Evolutionary conservation across 257 asterid species (phyloP).

Genomic region (Solanum okadae): DNA sequence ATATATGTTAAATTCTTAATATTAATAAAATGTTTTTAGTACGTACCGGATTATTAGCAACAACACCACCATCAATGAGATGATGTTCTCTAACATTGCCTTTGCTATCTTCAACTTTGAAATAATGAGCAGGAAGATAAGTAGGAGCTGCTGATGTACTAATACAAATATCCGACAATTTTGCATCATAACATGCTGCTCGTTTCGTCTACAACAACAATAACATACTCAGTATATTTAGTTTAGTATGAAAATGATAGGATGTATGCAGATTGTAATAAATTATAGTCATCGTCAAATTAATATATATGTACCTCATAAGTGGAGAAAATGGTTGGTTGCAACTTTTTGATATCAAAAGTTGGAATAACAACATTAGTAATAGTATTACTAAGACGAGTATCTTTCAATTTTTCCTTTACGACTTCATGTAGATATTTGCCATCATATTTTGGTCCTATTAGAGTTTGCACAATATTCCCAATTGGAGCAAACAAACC

Average conservation of each 20-base stretch:
- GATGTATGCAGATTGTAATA: too few species aligned
- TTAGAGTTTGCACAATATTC: background rate
- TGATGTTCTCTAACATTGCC: conserved; percentile 24
- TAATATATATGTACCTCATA: background rate
- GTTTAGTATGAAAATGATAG: too few species aligned
- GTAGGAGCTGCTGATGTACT: conserved; percentile 64
- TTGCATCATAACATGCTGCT: conserved; percentile 16
- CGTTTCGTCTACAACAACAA: conserved; percentile 8
- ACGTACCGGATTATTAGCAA: conserved; percentile 58
- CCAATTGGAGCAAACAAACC: conserved; percentile 10
- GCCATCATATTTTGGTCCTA: conserved; percentile 34
- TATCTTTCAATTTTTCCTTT: conserved; percentile 24
- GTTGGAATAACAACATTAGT: conserved; percentile 50
- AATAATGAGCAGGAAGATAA: conserved; percentile 31
- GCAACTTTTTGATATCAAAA: conserved; percentile 38
- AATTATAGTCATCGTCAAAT: too few species aligned
- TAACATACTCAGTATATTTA: background rate
- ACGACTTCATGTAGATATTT: conserved; percentile 27
- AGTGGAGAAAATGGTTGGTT: conserved; percentile 40
- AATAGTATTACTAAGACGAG: conserved; percentile 18
- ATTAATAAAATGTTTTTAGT: background rate
- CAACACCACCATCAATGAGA: conserved; percentile 47
- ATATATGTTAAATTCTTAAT: background rate
- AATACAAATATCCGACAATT: conserved; percentile 28
- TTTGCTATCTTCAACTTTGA: conserved; percentile 9